Percentiles rank a stretch among this genome's conserved stretches.
phyloP scores from a whole-genome alignment of 2,329 filamentous ascomycete species.

The Colletotrichum sublineola region DNA sequence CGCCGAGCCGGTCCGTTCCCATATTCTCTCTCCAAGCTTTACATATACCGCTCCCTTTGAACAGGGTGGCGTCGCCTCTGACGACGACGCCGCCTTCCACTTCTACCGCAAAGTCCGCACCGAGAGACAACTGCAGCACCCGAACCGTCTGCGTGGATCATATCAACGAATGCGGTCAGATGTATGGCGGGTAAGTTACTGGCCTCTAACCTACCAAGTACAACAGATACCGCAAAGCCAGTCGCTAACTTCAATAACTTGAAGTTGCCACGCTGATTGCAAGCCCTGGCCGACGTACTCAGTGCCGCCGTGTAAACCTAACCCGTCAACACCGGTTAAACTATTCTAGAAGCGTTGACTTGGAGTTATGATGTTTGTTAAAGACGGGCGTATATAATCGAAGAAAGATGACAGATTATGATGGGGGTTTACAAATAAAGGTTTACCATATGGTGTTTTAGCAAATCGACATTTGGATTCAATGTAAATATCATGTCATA shows the following conservation, averaged over 20 bases:
- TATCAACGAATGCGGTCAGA: constrained; percentile 42
- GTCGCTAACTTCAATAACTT: neutral
- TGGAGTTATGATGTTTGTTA: neutral
- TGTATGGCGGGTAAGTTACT: constrained; percentile 45
- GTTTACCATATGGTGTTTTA: neutral
- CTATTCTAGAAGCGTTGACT: neutral
- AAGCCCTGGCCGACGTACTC: constrained; percentile 42
- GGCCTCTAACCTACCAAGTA: neutral
- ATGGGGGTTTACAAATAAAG: neutral
- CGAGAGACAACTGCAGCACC: constrained; percentile 44
- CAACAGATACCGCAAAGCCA: constrained; percentile 35
- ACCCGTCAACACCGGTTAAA: constrained; percentile 2
- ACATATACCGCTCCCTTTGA: neutral
- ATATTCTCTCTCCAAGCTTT: neutral
- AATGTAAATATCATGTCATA: neutral
- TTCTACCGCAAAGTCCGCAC: neutral
- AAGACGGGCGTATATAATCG: neutral
- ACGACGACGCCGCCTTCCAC: neutral
- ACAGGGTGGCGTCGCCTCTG: neutral
- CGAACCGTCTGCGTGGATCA: constrained; percentile 45
- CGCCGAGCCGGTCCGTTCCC: constrained; percentile 9
- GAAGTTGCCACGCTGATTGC: constrained; percentile 39
- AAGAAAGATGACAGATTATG: too few species aligned
- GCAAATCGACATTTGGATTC: neutral
- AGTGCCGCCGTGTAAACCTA: constrained; percentile 39